phyloP scores from a whole-genome alignment of 805 yeast genomes.

The Groenewaldozyma salmanticensis region DNA sequence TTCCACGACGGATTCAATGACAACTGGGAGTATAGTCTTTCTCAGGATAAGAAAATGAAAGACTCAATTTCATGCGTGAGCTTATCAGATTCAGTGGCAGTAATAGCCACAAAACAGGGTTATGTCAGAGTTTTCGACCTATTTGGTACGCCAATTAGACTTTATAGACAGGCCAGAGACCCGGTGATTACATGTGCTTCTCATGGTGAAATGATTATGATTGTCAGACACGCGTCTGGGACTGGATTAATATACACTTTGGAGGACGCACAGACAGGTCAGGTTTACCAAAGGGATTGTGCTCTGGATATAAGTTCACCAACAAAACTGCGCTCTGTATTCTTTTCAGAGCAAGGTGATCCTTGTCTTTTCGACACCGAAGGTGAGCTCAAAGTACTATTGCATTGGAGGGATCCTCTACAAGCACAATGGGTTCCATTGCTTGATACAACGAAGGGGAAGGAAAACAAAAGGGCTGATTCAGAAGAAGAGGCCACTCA shows the following conservation, averaged over 20 bases:
- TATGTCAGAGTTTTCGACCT: constrained; percentile 60
- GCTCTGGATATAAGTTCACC: constrained; percentile 28
- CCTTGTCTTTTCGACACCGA: constrained; percentile 82
- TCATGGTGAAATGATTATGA: constrained; percentile 44
- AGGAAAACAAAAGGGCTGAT: background rate
- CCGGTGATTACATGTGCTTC: constrained; percentile 71
- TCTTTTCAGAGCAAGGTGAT: constrained; percentile 81
- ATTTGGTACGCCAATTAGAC: constrained; percentile 60
- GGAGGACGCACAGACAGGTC: constrained; percentile 36
- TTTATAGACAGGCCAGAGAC: constrained; percentile 49
- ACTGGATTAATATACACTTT: constrained; percentile 36
- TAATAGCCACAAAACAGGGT: constrained; percentile 70
- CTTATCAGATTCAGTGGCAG: constrained; percentile 48
- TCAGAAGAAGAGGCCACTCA: constrained; percentile 35
- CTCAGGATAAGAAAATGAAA: constrained; percentile 20
- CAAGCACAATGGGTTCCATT: constrained; percentile 87
- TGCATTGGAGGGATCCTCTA: constrained; percentile 65
- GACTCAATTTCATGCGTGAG: constrained; percentile 65
- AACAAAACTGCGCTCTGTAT: constrained; percentile 48
- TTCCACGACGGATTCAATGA: constrained; percentile 56
- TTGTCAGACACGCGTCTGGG: constrained; percentile 27
- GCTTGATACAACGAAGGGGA: constrained; percentile 33
- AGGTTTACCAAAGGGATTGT: constrained; percentile 27
- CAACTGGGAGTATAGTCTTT: constrained; percentile 50
- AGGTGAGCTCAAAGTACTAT: constrained; percentile 58